A percentile compares a stretch with the other conserved stretches of the same genome.
phyloP scores from a whole-genome alignment of 495 filamentous ascomycete genomes.

The Geopyxis carbonaria region DNA sequence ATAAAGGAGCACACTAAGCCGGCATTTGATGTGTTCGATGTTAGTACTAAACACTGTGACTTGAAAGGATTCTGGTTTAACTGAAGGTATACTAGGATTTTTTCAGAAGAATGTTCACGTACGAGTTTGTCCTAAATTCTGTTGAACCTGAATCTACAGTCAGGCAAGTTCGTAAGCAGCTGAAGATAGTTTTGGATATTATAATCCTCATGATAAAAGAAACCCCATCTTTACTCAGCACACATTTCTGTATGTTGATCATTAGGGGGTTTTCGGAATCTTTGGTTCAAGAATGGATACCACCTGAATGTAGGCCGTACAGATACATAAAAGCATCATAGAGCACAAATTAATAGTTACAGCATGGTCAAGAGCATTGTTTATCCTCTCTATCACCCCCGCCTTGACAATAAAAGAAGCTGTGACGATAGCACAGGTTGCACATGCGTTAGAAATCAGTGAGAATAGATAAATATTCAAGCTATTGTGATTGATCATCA shows the following conservation, averaged over 20 bases:
- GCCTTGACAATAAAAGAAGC: background rate
- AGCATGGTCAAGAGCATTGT: background rate
- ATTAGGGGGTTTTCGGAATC: constrained; percentile 1
- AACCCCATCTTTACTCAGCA: background rate
- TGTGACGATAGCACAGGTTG: constrained; percentile 1
- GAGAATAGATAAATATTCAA: background rate
- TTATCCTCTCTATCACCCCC: background rate
- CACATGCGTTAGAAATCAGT: too few species aligned
- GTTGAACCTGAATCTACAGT: background rate
- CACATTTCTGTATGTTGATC: background rate
- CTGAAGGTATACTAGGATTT: too few species aligned
- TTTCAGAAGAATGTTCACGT: background rate
- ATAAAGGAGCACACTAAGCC: constrained; percentile 6
- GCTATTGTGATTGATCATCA: background rate
- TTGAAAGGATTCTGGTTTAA: too few species aligned
- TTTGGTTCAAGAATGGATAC: background rate
- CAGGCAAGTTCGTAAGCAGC: background rate
- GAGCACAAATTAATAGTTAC: background rate
- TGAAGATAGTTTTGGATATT: background rate
- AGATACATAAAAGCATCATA: background rate
- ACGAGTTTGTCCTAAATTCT: constrained; percentile 1
- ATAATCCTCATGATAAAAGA: background rate
- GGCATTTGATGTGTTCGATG: constrained; percentile 6
- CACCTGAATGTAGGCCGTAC: background rate
- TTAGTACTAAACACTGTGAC: too few species aligned